A percentile compares a stretch with the other conserved stretches of the same genome.
Conservation (phyloP, 163 green algal genomes). For the Smithsoniella earleae region DNA sequence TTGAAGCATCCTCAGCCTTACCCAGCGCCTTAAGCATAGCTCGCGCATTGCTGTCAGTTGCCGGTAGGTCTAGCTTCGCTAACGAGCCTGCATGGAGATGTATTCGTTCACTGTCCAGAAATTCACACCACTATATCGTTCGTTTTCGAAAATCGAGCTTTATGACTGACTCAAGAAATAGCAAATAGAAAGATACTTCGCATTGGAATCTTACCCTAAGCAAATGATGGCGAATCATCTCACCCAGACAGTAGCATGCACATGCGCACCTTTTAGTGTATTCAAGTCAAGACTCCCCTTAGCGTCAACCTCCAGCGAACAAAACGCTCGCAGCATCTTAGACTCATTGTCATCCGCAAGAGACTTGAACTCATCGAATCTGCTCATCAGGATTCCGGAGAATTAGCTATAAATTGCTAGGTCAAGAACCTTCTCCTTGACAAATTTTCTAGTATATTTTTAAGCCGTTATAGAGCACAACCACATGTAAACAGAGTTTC, state of each 20-base stretch:
- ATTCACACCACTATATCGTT: slow-evolving; percentile 9
- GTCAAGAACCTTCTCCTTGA: no score
- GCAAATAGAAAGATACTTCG: neutral
- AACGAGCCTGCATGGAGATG: slow-evolving; percentile 36
- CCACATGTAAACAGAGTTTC: no score
- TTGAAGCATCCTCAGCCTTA: slow-evolving; percentile 39
- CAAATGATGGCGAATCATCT: neutral
- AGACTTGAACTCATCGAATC: slow-evolving; percentile 38
- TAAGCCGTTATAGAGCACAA: no score
- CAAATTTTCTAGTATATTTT: no score
- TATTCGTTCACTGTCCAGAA: neutral
- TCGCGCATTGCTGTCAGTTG: slow-evolving; percentile 47
- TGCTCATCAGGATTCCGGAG: no score
- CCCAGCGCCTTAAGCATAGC: slow-evolving; percentile 50
- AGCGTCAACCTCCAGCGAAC: slow-evolving; percentile 30
- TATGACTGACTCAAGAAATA: slow-evolving; percentile 13
- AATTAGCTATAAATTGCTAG: no score
- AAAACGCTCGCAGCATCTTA: slow-evolving; percentile 40
- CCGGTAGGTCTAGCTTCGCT: slow-evolving; percentile 41
- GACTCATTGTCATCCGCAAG: slow-evolving; percentile 40
- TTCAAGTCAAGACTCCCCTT: slow-evolving; percentile 29
- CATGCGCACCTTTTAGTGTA: slow-evolving; percentile 34
- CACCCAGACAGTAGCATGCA: no score
- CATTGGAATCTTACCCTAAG: neutral
- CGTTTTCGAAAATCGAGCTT: neutral